A percentile compares a stretch with the other conserved stretches of the same genome.
These are phyloP conservation scores for Trichophyton benhamiae DNA, from an alignment of 2,329 filamentous ascomycete genomes.

Conservation along the genomic window DNA sequence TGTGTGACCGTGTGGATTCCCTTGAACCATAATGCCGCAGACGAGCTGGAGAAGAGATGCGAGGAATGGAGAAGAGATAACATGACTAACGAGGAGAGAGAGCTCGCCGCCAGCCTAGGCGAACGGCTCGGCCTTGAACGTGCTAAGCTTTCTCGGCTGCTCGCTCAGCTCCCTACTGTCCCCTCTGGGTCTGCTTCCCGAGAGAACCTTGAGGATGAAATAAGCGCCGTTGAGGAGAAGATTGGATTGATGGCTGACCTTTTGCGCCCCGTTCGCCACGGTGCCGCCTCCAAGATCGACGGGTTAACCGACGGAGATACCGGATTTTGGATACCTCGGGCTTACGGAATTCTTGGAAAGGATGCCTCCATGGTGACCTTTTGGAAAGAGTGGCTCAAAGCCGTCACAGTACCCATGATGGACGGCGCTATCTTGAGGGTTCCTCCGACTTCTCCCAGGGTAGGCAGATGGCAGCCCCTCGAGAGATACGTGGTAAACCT, in stretches of 20 bases:
- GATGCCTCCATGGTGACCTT: conserved; percentile 75
- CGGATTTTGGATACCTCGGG: conserved; percentile 86
- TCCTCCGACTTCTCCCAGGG: conserved; percentile 73
- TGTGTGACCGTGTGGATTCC: conserved; percentile 89
- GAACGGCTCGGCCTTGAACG: conserved; percentile 77
- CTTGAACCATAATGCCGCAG: conserved; percentile 65
- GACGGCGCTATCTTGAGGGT: conserved; percentile 73
- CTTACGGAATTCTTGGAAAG: conserved; percentile 81
- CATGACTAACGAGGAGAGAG: conserved; percentile 96
- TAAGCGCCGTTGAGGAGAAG: conserved; percentile 92
- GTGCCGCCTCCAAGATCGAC: conserved; percentile 92
- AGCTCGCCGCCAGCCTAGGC: conserved; percentile 81
- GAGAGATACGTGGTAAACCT: conserved; percentile 96
- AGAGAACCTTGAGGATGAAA: conserved; percentile 81
- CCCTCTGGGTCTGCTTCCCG: conserved; percentile 69
- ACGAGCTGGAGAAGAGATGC: conserved; percentile 59
- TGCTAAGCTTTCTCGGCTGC: conserved; percentile 75
- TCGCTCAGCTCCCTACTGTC: conserved; percentile 69
- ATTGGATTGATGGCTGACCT: conserved; percentile 95
- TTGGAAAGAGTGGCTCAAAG: conserved; percentile 97
- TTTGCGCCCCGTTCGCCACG: conserved; percentile 79
- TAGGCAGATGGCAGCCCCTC: conserved; percentile 90
- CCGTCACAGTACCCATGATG: conserved; percentile 88
- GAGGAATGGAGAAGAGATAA: conserved; percentile 81
- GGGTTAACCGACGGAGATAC: conserved; percentile 90